These are phyloP conservation scores for maize (Zea mays) DNA, from an alignment of 176 grass and related monocot genomes.

Conservation along the genomic window DNA sequence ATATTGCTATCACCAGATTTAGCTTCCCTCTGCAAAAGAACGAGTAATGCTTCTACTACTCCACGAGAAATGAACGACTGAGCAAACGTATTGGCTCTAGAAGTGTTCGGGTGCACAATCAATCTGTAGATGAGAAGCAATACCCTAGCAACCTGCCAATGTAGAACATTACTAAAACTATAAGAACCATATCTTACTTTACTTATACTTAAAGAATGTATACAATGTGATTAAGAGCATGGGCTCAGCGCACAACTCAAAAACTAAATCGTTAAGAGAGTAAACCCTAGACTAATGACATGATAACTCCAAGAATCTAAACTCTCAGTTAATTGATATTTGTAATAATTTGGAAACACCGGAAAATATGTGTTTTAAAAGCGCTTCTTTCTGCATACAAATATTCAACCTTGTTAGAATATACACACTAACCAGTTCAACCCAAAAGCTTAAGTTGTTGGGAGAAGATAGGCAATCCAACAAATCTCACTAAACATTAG, in stretches of 20 bases:
- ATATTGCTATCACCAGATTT: conserved; percentile 72
- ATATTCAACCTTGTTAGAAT: not conserved
- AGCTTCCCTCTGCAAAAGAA: conserved; percentile 88
- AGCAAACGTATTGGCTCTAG: conserved; percentile 82
- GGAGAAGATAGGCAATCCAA: no score
- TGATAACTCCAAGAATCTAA: not conserved
- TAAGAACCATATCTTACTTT: conserved; percentile 33
- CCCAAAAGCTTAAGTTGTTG: no score
- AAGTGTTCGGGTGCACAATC: conserved; percentile 85
- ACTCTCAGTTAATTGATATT: not conserved
- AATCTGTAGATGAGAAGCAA: conserved; percentile 95
- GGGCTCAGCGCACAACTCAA: conserved; percentile 13
- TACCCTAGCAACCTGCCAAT: conserved; percentile 91
- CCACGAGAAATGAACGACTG: conserved; percentile 89
- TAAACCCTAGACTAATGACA: not conserved
- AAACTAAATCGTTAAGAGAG: not conserved
- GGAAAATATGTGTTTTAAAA: not conserved
- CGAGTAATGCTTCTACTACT: conserved; percentile 87
- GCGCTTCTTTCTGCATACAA: not conserved
- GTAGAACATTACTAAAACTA: conserved; percentile 33
- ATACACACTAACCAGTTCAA: no score
- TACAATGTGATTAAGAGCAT: not conserved
- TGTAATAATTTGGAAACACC: not conserved
- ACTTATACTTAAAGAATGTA: conserved; percentile 33
- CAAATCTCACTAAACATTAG: no score